Evolutionary conservation across 2,329 filamentous ascomycete genomes (phyloP).

Genomic region (Metarhizium guizhouense): DNA sequence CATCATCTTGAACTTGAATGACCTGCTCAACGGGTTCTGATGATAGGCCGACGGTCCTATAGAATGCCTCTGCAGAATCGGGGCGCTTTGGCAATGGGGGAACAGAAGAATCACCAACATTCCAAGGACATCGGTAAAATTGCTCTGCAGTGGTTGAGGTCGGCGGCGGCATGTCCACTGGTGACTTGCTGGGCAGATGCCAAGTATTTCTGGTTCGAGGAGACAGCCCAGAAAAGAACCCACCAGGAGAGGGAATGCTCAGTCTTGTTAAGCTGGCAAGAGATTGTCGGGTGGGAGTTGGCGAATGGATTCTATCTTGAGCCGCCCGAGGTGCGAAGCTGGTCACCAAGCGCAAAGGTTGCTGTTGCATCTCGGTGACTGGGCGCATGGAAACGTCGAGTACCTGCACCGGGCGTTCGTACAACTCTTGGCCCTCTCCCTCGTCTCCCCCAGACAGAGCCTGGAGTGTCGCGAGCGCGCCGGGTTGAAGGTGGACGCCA

Average conservation of each 20-base stretch:
- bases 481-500: constrained; percentile 67
- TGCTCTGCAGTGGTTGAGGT: constrained; percentile 87
- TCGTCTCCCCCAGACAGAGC: constrained; percentile 57
- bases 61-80: constrained; percentile 30
- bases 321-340: constrained; percentile 18
- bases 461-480: constrained; percentile 71
- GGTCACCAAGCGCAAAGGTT: constrained; percentile 41
- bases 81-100: constrained; percentile 27
- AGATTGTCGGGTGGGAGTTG: constrained; percentile 37
- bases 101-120: constrained; percentile 27
- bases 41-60: constrained; percentile 27
- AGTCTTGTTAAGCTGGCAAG: constrained; percentile 68
- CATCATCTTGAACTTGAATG: constrained; percentile 42
- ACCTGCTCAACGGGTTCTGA: constrained; percentile 55
- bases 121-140: constrained; percentile 84
- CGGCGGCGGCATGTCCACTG: constrained; percentile 51
- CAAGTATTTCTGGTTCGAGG: constrained; percentile 71
- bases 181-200: constrained; percentile 52
- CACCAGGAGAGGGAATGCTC: constrained; percentile 83
- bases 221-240: constrained; percentile 82
- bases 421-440: constrained; percentile 35
- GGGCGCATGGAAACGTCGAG: constrained; percentile 34
- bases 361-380: constrained; percentile 40
- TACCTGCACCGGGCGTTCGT: constrained; percentile 32
- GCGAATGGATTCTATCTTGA: constrained; percentile 17